These are phyloP conservation scores for Backusella mclennaniae DNA, from an alignment of 192 early-diverging fungal species.

Conservation along the genomic window DNA sequence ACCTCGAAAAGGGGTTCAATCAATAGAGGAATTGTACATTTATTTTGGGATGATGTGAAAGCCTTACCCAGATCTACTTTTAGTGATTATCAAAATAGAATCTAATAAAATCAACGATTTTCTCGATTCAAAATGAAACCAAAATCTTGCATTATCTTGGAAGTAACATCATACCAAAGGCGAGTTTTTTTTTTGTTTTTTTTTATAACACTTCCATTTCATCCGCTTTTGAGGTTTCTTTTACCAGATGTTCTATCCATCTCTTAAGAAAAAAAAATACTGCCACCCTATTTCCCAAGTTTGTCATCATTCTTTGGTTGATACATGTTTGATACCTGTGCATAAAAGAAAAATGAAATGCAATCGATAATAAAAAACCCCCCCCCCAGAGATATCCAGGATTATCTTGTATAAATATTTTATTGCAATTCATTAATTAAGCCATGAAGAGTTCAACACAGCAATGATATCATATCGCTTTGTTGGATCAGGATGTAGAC, in stretches of 20 bases:
- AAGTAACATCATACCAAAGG: background rate
- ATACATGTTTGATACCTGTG: background rate
- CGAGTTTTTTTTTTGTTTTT: conserved; percentile 40
- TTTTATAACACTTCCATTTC: conserved; percentile 42
- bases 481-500: conserved; percentile 45
- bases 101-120: background rate
- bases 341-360: background rate
- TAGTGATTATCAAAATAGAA: background rate
- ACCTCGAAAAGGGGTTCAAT: no score
- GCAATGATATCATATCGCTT: conserved; percentile 42
- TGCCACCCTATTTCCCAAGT: background rate
- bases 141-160: background rate
- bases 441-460: conserved; percentile 32
- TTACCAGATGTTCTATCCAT: background rate
- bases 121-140: background rate
- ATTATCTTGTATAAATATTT: background rate
- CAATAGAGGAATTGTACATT: background rate
- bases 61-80: conserved; percentile 48
- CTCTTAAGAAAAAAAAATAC: background rate
- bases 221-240: conserved; percentile 41
- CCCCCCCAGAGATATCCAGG: no score
- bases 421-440: conserved; percentile 11
- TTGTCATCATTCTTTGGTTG: background rate
- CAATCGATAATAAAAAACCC: background rate
- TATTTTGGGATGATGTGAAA: conserved; percentile 27